Conservation (phyloP, 306 rosid genomes). For the Nissolia schottii region DNA sequence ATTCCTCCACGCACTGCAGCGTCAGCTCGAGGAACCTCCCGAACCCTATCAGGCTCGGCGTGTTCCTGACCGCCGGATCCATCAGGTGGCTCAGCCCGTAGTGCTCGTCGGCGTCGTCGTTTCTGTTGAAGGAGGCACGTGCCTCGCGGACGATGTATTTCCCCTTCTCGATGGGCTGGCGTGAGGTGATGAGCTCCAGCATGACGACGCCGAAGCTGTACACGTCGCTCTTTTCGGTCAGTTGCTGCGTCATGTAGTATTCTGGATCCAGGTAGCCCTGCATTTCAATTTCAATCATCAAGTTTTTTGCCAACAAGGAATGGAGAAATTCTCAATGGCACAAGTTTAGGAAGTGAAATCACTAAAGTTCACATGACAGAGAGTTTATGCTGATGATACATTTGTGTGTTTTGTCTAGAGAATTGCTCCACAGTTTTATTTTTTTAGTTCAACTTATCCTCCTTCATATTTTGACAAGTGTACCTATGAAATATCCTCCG, state of each 20-base stretch:
- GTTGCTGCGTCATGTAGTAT: constrained; percentile 90
- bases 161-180: constrained; percentile 85
- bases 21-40: constrained; percentile 75
- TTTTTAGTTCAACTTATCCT: too few species aligned
- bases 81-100: constrained; percentile 64
- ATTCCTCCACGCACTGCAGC: constrained; percentile 82
- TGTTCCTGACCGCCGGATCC: constrained; percentile 59
- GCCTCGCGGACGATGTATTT: constrained; percentile 82
- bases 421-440: too few species aligned
- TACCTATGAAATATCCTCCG: too few species aligned
- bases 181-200: constrained; percentile 77
- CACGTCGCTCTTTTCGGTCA: constrained; percentile 86
- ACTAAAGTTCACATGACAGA: too few species aligned
- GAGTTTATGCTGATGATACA: too few species aligned
- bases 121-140: constrained; percentile 37
- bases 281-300: constrained; percentile 11
- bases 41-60: constrained; percentile 47
- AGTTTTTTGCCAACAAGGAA: neutral
- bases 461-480: too few species aligned
- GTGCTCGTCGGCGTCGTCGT: constrained; percentile 54
- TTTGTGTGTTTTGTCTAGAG: too few species aligned
- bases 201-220: constrained; percentile 92
- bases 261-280: constrained; percentile 97
- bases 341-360: too few species aligned
- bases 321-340: too few species aligned